Base-by-base conservation (phyloP, 2,329 filamentous ascomycete species). In the Drechslerella coelobrocha region DNA sequence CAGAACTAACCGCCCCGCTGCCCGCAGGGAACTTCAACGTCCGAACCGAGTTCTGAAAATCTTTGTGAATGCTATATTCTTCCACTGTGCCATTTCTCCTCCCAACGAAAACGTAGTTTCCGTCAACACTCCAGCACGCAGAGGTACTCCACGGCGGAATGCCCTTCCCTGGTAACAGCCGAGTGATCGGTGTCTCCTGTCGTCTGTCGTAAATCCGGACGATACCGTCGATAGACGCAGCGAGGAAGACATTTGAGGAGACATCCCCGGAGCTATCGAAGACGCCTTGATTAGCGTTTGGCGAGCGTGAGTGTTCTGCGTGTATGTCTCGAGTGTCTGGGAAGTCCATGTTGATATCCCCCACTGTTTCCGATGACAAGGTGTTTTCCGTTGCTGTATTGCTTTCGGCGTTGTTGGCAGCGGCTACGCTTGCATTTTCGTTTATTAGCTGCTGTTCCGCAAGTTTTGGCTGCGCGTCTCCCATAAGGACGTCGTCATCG, bases 111-210 rank as follows among this genome's bases (percentile, higher is more conserved):
- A 99, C 92, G 79, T 86, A 91, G 79, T 97, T 97, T 12, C 94
- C 94, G 78, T 97, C 90, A 0, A 92, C 92, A 60, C 89, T 93
- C 94, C 94, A 99, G 81, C 92, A 96, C 0, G 92, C 91, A 74
- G 91, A 92, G 87, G 96, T 97, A 79, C 93, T 97, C 93, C 93
- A 99, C 0, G 93, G 94, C 0, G 94, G 93, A 0, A 91, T 90
- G 17, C 87, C 87, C 9, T 86, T 85, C 9, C 87, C 83, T 17
- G 89, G 90, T 0, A 84, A 83, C 62, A 97, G 93, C 26, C 88
- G 86, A 1, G 94, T 92, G 1, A 96, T 83, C 0, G 93, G 89
- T 34, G 88, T 84, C 0, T 85, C 85, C 73, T 89, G 85, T 19
- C 94, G 87, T 2, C 88, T 83, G 76, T 99, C 96, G 93, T 94